A percentile compares a stretch with the other conserved stretches of the same genome.
Conservation (phyloP, 345 rosid species). For the Eucalyptus guilfoylei region DNA sequence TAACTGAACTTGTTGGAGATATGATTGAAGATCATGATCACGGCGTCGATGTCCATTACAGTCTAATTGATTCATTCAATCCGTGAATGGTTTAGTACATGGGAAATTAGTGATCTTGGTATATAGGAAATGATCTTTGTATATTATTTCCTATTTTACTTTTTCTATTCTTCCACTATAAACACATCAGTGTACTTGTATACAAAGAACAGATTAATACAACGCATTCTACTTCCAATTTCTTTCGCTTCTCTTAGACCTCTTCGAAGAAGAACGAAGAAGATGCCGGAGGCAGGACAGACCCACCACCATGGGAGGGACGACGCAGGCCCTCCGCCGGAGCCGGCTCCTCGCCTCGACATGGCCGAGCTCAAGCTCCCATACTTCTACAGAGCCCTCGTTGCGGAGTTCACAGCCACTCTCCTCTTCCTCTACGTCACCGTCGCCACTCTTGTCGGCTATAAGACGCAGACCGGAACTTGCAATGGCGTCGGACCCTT, state of each 20-base stretch:
- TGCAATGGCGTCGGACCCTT: slow-evolving; percentile 77
- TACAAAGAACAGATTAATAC: too few species aligned
- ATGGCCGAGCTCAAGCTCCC: slow-evolving; percentile 52
- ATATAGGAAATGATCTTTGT: too few species aligned
- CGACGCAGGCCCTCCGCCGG: slow-evolving; percentile 85
- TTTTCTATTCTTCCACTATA: too few species aligned
- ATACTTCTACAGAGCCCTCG: slow-evolving; percentile 87
- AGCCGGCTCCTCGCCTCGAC: slow-evolving; percentile 68
- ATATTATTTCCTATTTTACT: too few species aligned
- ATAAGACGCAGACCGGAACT: slow-evolving; percentile 37
- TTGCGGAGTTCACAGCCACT: slow-evolving; percentile 90
- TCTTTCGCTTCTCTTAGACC: background rate
- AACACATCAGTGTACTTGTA: too few species aligned
- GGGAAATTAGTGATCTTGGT: too few species aligned
- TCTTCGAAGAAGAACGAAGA: background rate
- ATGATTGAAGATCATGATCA: too few species aligned
- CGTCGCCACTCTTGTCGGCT: slow-evolving; percentile 66
- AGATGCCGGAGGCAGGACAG: slow-evolving; percentile 72
- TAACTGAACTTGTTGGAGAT: too few species aligned
- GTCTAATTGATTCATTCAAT: too few species aligned
- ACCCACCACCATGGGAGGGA: slow-evolving; percentile 41
- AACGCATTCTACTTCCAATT: too few species aligned
- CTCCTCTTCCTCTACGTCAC: slow-evolving; percentile 87
- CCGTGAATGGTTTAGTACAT: too few species aligned
- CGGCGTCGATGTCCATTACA: too few species aligned